Evolutionary conservation across 148 eudicot genomes (phyloP).

Genomic region (Camellia granthamiana): DNA sequence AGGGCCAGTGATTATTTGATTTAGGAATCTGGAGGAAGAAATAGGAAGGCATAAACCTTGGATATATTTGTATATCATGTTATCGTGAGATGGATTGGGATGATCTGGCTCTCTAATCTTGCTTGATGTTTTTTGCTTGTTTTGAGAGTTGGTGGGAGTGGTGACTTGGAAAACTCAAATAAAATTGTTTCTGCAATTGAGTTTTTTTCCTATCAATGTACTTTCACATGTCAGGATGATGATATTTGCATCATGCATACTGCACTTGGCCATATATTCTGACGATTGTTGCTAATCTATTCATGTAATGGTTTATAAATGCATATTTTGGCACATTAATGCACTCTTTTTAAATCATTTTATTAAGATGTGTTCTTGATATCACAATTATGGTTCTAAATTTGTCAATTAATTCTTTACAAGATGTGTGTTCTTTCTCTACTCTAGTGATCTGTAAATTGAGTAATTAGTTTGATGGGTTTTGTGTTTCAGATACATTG

Average conservation of each 20-base stretch:
- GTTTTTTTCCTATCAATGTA: not conserved
- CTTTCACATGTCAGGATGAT: not conserved
- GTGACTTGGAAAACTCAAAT: too few species aligned
- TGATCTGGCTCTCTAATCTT: too few species aligned
- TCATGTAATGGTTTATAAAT: not conserved
- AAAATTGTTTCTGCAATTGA: not conserved
- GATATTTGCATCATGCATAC: not conserved
- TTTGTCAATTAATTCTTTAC: not conserved
- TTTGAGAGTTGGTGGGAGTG: too few species aligned
- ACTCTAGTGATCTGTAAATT: not conserved
- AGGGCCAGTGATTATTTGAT: too few species aligned
- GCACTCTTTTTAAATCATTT: not conserved
- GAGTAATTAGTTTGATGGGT: slow-evolving; percentile 4
- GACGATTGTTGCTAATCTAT: not conserved
- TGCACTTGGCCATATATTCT: not conserved
- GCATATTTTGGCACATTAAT: not conserved
- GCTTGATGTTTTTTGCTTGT: too few species aligned
- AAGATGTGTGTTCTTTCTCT: not conserved
- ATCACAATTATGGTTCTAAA: not conserved
- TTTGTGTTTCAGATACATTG: slow-evolving; percentile 65
- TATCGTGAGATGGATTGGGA: too few species aligned
- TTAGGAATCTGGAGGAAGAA: too few species aligned
- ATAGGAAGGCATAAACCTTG: too few species aligned
- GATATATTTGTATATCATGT: too few species aligned
- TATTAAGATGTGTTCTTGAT: not conserved